Conservation (phyloP, 2,329 filamentous ascomycete genomes). For the Xylariaceae sp. region DNA sequence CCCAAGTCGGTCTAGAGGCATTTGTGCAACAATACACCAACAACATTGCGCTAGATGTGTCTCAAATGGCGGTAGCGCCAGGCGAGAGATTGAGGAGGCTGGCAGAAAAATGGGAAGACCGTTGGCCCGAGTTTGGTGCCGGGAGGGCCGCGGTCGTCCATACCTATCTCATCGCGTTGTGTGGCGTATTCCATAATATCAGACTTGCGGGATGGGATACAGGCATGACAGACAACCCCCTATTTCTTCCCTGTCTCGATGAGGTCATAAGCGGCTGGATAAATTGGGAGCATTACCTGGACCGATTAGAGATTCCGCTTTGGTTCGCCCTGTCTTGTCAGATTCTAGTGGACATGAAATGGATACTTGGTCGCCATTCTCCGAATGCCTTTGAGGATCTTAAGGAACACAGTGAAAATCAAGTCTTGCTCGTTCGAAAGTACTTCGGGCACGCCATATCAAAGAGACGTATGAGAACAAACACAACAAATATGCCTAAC, state of each 20-base stretch:
- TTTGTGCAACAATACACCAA: too few relatives aligned
- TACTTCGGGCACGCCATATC: neutral
- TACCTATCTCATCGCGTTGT: too few relatives aligned
- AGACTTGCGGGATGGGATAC: neutral
- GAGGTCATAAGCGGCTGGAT: slow-evolving; percentile 9
- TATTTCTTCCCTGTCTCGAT: slow-evolving; percentile 11
- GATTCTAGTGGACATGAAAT: slow-evolving; percentile 4
- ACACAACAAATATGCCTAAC: neutral
- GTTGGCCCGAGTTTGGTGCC: too few relatives aligned
- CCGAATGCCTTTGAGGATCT: slow-evolving; percentile 2
- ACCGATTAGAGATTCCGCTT: neutral
- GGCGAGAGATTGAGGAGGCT: too few relatives aligned
- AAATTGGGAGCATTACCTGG: neutral
- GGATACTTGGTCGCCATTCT: neutral
- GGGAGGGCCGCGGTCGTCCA: too few relatives aligned
- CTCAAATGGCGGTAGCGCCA: too few relatives aligned
- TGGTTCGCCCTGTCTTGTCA: slow-evolving; percentile 15
- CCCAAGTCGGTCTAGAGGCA: neutral
- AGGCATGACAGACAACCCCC: neutral
- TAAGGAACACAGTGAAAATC: neutral
- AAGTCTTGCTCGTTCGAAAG: neutral
- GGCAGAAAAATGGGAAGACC: too few relatives aligned
- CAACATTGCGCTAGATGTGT: too few relatives aligned
- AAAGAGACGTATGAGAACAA: neutral
- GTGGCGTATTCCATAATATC: neutral